Evolutionary conservation across 2,329 filamentous ascomycete genomes (phyloP), one percentile per base, ranked within the genome.

Genomic region (Aspergillus hiratsukae): DNA sequence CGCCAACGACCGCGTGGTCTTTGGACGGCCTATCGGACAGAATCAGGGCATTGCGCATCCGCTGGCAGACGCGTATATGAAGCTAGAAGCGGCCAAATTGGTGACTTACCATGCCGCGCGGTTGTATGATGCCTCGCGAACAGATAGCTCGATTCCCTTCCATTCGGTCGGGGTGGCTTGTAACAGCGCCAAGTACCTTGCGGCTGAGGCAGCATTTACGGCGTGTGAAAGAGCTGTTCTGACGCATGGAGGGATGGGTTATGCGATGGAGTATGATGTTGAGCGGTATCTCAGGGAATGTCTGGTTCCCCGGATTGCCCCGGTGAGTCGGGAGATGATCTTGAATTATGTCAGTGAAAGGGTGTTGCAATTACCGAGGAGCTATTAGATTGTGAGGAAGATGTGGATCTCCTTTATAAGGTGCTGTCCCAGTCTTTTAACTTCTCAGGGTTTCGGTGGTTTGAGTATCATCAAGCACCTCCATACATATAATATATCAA

Each of bases 101-200:
- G 80, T 82, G 0, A 86, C 83, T 0, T 86, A 86, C 63, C 83
- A 86, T 59, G 83, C 83, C 1, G 81, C 83, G 2, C 72, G 77
- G 21, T 70, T 86, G 17, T 86, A 85, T 62, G 83, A 86, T 67
- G 71, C 73, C 2, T 80, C 77, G 60, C 77, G 68, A 53, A 76
- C 75, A 2, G 84, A 86, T 56, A 61, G 72, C 6, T 78, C 75
- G 0, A 78, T 86, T 43, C 79, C 78, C 1, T 79, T 79, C 51
- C 78, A 84, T 43, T 78, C 81, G 0, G 75, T 89, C 0, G 87
- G 86, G 0, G 80, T 88, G 1, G 85, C 84, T 43, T 83, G 84
- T 63, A 86, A 90, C 71, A 86, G 83, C 61, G 87, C 86, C 40
- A 90, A 91, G 72, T 90, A 88, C 58, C 58, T 78, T 29, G 83